These are phyloP conservation scores for Backusella tarrabulga DNA, from an alignment of 192 early-diverging fungal genomes.

Conservation along the genomic window DNA sequence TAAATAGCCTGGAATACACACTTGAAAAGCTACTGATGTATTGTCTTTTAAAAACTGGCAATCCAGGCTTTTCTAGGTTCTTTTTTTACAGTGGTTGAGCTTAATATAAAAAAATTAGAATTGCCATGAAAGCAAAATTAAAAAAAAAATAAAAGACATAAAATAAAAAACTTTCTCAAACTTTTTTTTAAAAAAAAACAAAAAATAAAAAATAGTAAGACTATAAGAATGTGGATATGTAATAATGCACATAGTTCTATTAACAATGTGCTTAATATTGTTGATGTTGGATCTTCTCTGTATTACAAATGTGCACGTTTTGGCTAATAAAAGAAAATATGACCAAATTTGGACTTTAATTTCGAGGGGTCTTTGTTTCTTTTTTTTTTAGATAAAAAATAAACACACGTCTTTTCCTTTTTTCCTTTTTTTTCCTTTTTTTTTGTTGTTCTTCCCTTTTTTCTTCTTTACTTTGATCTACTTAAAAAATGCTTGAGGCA, in stretches of 20 bases:
- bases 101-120: not conserved
- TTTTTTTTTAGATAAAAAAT: not conserved
- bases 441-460: not conserved
- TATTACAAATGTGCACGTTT: not conserved
- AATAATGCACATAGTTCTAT: not conserved
- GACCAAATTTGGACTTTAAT: conserved; percentile 8
- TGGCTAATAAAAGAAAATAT: conserved; percentile 1
- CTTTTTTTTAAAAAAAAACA: not conserved
- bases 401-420: not conserved
- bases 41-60: too few relatives aligned
- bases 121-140: not conserved
- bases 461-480: not conserved
- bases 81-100: not conserved
- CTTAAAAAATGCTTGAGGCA: not conserved
- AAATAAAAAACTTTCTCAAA: not conserved
- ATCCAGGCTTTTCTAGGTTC: too few relatives aligned
- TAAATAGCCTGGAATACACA: too few relatives aligned
- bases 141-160: too few relatives aligned
- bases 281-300: not conserved
- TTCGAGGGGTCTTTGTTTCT: not conserved
- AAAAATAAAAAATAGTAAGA: not conserved
- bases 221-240: not conserved
- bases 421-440: not conserved
- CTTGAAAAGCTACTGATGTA: too few relatives aligned
- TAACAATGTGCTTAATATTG: not conserved